Percentiles rank a stretch among this genome's conserved stretches.
Conservation (phyloP, 345 rosid species). For the Euphorbia peplus region DNA sequence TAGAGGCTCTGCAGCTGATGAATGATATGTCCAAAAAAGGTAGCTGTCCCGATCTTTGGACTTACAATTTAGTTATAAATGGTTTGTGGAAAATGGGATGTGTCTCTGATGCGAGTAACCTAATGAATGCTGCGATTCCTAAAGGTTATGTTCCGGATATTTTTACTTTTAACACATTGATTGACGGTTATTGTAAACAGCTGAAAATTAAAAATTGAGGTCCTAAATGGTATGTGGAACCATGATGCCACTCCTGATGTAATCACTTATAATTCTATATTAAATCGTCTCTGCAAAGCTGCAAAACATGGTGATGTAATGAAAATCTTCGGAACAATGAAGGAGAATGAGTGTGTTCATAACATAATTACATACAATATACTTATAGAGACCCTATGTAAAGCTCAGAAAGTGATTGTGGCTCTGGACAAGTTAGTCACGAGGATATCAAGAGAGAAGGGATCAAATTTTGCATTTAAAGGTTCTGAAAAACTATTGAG, state of each 20-base stretch:
- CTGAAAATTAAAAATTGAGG: constrained; percentile 71
- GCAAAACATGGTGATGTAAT: constrained; percentile 71
- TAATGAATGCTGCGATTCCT: constrained; percentile 59
- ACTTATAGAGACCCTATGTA: constrained; percentile 85
- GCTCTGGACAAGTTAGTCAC: constrained; percentile 60
- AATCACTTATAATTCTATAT: constrained; percentile 78
- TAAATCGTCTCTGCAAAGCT: constrained; percentile 87
- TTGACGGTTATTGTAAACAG: constrained; percentile 76
- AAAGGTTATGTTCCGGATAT: constrained; percentile 77
- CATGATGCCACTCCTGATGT: constrained; percentile 71
- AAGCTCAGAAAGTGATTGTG: constrained; percentile 51
- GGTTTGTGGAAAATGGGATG: constrained; percentile 93
- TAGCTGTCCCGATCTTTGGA: constrained; percentile 63
- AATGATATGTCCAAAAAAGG: constrained; percentile 64
- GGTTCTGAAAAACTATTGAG: no score
- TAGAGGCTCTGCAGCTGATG: constrained; percentile 67
- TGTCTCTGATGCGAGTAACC: constrained; percentile 66
- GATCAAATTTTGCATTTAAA: no score
- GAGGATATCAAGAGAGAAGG: no score
- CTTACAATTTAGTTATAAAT: constrained; percentile 73
- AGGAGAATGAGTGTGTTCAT: constrained; percentile 65
- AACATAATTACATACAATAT: constrained; percentile 76
- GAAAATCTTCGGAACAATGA: constrained; percentile 66
- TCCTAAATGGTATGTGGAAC: constrained; percentile 60
- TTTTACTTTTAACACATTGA: constrained; percentile 81